phyloP scores from a whole-genome alignment of 352 stramenopile species.

The Phytophthora constricta region DNA sequence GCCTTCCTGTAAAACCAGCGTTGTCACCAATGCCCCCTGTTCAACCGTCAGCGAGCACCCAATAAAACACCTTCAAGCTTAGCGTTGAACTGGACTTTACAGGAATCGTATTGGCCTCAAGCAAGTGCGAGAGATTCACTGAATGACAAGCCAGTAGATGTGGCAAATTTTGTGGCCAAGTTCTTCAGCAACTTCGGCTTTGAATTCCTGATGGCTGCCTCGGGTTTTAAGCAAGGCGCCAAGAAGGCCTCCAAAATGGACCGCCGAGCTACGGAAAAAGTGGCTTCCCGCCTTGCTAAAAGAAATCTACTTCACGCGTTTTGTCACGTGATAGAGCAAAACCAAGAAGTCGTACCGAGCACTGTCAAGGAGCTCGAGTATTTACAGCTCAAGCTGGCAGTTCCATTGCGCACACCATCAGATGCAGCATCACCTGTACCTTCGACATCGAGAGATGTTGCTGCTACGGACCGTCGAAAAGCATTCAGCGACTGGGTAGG shows the following conservation, averaged over 20 bases:
- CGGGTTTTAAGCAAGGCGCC: constrained; percentile 72
- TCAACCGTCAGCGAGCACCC: constrained; percentile 26
- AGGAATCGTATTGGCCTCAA: constrained; percentile 49
- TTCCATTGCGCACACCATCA: constrained; percentile 36
- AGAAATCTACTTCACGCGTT: constrained; percentile 65
- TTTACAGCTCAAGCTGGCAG: constrained; percentile 40
- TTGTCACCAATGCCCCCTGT: constrained; percentile 27
- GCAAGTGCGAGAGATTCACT: neutral
- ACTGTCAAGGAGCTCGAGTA: constrained; percentile 35
- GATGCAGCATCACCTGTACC: constrained; percentile 18
- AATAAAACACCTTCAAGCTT: constrained; percentile 44
- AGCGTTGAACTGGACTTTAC: constrained; percentile 62
- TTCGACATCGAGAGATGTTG: constrained; percentile 24
- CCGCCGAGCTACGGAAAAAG: constrained; percentile 44
- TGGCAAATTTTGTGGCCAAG: constrained; percentile 15
- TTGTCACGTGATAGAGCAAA: constrained; percentile 22
- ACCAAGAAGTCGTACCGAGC: neutral
- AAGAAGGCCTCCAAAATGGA: constrained; percentile 73
- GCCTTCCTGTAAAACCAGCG: constrained; percentile 17
- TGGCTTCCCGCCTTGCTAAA: constrained; percentile 72
- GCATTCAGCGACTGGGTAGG: constrained; percentile 46
- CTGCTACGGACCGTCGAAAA: constrained; percentile 19
- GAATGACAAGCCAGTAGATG: neutral
- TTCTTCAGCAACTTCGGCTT: constrained; percentile 56
- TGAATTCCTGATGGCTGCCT: constrained; percentile 65